A percentile compares a stretch with the other conserved stretches of the same genome.
phyloP scores from a whole-genome alignment of 306 rosid species.

The Ammopiptanthus mongolicus region DNA sequence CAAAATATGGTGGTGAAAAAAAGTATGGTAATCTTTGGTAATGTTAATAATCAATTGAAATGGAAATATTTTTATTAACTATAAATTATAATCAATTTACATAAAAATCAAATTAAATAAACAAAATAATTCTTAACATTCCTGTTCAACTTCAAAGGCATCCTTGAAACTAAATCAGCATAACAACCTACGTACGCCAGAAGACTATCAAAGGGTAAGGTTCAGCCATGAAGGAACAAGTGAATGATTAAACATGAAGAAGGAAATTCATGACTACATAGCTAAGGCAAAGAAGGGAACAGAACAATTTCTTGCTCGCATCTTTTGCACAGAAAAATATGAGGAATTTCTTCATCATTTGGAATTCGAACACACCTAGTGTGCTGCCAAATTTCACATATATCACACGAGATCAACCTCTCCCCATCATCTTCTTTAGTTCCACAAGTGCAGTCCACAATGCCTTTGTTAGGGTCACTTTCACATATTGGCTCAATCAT shows the following conservation, averaged over 20 bases:
- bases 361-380: constrained; percentile 75
- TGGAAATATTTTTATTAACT: not conserved
- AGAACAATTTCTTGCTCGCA: constrained; percentile 70
- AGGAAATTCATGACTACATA: not conserved
- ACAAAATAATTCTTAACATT: not conserved
- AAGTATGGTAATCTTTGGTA: not conserved
- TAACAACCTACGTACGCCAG: not conserved
- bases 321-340: constrained; percentile 62
- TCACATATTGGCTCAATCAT: constrained; percentile 33
- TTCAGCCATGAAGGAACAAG: not conserved
- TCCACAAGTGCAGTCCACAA: constrained; percentile 70
- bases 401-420: constrained; percentile 73
- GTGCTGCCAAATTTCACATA: constrained; percentile 82
- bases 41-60: not conserved
- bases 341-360: constrained; percentile 59
- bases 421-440: constrained; percentile 88
- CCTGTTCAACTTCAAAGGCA: not conserved
- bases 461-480: constrained; percentile 25
- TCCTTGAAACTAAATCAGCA: not conserved
- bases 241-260: not conserved
- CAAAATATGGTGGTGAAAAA: not conserved
- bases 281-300: constrained; percentile 46
- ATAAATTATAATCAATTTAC: not conserved
- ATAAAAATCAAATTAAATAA: not conserved
- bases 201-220: not conserved